Conservation (phyloP, 2,329 filamentous ascomycete genomes). For the Botryotinia narcissicola region DNA sequence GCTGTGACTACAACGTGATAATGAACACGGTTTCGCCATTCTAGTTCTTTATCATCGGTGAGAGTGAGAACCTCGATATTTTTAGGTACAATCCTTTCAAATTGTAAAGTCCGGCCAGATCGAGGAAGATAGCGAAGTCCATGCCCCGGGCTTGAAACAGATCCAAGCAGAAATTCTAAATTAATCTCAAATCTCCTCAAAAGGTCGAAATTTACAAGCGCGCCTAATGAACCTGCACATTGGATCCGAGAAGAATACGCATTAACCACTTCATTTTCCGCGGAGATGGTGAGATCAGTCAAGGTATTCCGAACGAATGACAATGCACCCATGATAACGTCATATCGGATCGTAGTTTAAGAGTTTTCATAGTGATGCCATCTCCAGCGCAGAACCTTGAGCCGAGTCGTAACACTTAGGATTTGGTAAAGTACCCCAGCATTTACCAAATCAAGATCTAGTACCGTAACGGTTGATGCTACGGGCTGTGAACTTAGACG, state of each 20-base stretch:
- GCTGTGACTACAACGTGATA: background rate
- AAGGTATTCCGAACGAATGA: background rate
- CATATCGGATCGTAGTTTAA: background rate
- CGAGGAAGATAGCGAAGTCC: background rate
- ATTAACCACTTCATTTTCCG: background rate
- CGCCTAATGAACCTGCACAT: background rate
- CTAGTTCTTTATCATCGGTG: background rate
- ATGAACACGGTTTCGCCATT: background rate
- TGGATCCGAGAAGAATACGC: background rate
- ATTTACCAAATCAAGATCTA: background rate
- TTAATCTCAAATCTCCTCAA: background rate
- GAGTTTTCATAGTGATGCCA: background rate
- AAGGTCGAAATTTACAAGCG: background rate
- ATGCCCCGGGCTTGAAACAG: background rate
- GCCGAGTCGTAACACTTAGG: background rate
- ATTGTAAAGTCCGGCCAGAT: background rate
- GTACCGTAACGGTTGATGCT: background rate
- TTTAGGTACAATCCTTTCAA: background rate
- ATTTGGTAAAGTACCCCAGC: background rate
- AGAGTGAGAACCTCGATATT: background rate
- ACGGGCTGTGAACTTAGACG: background rate
- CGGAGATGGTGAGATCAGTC: background rate
- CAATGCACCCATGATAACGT: background rate
- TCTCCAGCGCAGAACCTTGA: background rate
- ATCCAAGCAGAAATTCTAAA: background rate